Base-by-base conservation (phyloP, 306 rosid genomes). In the Gastrolobium villosum region DNA sequence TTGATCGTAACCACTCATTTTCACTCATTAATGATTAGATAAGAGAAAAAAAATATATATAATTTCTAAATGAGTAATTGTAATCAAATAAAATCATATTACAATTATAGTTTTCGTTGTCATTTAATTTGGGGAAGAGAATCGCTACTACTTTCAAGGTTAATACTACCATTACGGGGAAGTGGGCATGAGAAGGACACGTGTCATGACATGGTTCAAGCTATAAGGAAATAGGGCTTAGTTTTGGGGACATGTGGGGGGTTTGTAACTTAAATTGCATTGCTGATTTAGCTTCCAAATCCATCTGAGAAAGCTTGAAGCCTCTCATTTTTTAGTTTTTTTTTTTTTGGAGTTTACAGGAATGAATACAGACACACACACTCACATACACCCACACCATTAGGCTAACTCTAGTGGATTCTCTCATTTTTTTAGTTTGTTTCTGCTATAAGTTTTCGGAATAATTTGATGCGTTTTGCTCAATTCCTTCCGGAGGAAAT, bases 101-200 rank as follows among this genome's bases (percentile, higher is more conserved):
- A 4, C 53, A 44, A 7, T 28, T 53, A 65, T 57, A 32, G 13
- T 28, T 53, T 20, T 39, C 36, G 36, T 52, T 70, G 76, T 70
- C 63, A 36, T 70, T 53, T 54, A 20, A 20, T 20, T 20, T 20
- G 26, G 26, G 26, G 10, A 36, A 28, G 39, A 40, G 32, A 72
- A 54, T 3, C 3, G 52, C 7, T 10, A 3, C 52, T 26, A 6
- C 41, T 55, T 55, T 28, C 52, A 72, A 14, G 48, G 35, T 14
- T 15, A n/a, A 48, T 48, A 31, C 11, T 71, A 20, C 39, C 37
- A 50, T 36, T 36, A n/a, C 20, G 49, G 1, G 48, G 35, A 35
- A 35, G 15, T 70, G 36, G 10, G 20, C 14, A 5, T 61, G 20
- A 34, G 35, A 71, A 26, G 20, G 50, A 7, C 10, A 53, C 49